Base-by-base conservation (phyloP, 208 protist species). In the Polymyxa betae region DNA sequence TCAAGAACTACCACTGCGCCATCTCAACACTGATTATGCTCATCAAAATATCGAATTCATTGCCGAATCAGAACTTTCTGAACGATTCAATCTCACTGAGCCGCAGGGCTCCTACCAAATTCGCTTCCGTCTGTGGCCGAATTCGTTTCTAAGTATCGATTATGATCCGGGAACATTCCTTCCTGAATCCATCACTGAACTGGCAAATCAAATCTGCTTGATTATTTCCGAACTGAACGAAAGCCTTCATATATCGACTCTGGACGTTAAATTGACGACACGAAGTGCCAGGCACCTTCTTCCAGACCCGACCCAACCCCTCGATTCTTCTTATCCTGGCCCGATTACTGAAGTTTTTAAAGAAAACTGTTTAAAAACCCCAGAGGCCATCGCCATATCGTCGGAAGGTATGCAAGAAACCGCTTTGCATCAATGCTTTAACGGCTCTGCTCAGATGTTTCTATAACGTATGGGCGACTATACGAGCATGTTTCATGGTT, bases 291-390 rank as follows among this genome's bases (percentile, higher is more conserved):
- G 78, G 44, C 20, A 40, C n/a, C 45, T 95, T 38, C 38, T 94
- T 38, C 94, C 93, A n/a, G 54, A 92, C 35, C 94, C 94, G 24
- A 89, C 88, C 40, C 40, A 78, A 16, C 38, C 90, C 0, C 82
- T 95, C 12, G 92, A 95, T 88, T 64, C 44, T 12, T 54, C 90
- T 43, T 95, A 89, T 66, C 40, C 49, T 41, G 94, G 94, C 29
- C 43, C 94, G 40, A 92, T 95, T 16, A 64, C 92, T 38, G 91
- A 52, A 0, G 91, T 77, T n/a, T 93, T 89, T 77, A 66, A 91
- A 38, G 40, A 88, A n/a, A n/a, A 46, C 32, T 5, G 12, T 24
- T 29, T 29, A 60, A 29, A 60, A 5, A 29, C 5, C 24, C 12
- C 49, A 24, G 72, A 92, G 44, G 40, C 46, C 32, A 43, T 92